These are phyloP conservation scores for Eudorina sp. DNA, from an alignment of 139 green algal species.

Conservation along the genomic window DNA sequence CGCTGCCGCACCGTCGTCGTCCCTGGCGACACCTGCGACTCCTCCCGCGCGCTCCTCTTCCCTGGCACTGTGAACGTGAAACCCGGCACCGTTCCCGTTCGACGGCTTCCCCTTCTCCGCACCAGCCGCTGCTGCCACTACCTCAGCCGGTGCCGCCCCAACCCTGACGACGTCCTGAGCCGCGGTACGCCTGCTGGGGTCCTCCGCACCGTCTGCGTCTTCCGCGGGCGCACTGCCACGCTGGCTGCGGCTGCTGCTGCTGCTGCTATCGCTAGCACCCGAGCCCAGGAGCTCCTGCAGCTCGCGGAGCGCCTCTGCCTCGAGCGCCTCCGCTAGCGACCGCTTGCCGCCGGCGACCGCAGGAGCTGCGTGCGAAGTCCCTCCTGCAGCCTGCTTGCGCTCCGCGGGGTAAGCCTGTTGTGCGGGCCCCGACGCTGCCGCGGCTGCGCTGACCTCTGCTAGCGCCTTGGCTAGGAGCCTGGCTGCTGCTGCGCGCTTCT, in stretches of 20 bases:
- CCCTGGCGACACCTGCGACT: too few species aligned
- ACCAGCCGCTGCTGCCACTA: too few species aligned
- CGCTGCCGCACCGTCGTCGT: too few species aligned
- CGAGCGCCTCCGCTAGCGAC: background rate
- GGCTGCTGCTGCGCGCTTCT: slow-evolving; percentile 26
- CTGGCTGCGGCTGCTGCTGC: background rate
- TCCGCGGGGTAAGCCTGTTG: background rate
- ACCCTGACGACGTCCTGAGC: too few species aligned
- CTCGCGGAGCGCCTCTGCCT: slow-evolving; percentile 15
- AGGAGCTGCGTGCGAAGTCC: background rate
- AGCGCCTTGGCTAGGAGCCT: slow-evolving; percentile 27
- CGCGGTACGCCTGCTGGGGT: too few species aligned
- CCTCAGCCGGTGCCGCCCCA: too few species aligned
- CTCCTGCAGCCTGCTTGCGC: background rate
- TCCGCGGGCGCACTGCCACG: background rate
- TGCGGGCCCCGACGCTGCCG: background rate
- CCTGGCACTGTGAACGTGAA: too few species aligned
- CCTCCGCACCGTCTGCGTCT: too few species aligned
- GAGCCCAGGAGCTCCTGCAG: background rate
- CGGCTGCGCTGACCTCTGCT: slow-evolving; percentile 12
- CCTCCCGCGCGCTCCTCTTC: too few species aligned
- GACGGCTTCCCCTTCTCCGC: too few species aligned
- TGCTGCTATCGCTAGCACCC: background rate
- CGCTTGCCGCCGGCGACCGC: background rate
- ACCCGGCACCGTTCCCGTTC: too few species aligned